Percentiles rank a stretch among this genome's conserved stretches.
Evolutionary conservation across 2,329 filamentous ascomycete genomes (phyloP).

Genomic region (Pseudonectria foliicola): DNA sequence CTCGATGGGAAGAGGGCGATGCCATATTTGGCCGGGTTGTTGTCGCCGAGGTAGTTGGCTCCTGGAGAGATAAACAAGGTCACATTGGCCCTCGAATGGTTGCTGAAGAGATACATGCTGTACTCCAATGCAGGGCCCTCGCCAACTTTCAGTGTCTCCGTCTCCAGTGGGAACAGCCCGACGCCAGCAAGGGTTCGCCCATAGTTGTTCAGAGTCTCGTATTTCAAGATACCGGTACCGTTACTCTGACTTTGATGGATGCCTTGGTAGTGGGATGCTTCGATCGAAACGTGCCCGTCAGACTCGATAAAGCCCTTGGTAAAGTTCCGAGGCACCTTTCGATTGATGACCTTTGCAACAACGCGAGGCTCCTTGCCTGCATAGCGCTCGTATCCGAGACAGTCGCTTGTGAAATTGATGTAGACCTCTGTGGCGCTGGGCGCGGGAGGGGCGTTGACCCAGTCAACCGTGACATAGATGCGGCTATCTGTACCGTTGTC

Average conservation of each 20-base stretch:
- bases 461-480: constrained; percentile 25
- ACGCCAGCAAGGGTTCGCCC: constrained; percentile 54
- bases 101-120: constrained; percentile 53
- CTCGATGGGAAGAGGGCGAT: constrained; percentile 38
- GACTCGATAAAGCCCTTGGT: constrained; percentile 54
- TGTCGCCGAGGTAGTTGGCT: constrained; percentile 45
- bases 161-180: constrained; percentile 45
- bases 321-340: constrained; percentile 43
- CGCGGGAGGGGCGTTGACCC: constrained; percentile 30
- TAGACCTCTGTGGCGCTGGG: constrained; percentile 39
- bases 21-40: constrained; percentile 43
- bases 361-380: constrained; percentile 36
- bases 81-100: constrained; percentile 34
- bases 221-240: constrained; percentile 27
- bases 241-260: constrained; percentile 25
- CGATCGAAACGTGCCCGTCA: constrained; percentile 49
- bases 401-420: constrained; percentile 45
- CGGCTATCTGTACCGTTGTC: constrained; percentile 23
- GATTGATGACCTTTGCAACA: constrained; percentile 47
- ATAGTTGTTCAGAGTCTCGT: constrained; percentile 46
- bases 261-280: constrained; percentile 45
- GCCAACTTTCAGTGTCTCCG: constrained; percentile 40
- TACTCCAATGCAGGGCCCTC: constrained; percentile 53
- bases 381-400: constrained; percentile 35
- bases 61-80: constrained; percentile 45